Conservation (phyloP, 148 eudicot genomes). For the Selenicereus undatus region DNA sequence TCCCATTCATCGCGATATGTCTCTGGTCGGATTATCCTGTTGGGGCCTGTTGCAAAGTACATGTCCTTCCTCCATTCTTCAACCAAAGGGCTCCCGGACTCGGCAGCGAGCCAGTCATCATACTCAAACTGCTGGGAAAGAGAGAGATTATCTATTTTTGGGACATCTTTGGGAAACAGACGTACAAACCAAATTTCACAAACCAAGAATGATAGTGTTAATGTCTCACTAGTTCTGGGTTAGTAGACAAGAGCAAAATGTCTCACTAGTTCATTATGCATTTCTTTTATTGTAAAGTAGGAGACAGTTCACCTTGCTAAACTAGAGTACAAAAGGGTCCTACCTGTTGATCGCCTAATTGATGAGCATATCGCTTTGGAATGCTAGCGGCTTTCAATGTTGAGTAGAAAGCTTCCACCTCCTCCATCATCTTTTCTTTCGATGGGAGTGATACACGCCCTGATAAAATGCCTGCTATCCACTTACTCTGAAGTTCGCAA, state of each 20-base stretch:
- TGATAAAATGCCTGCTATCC: slow-evolving; percentile 82
- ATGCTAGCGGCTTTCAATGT: slow-evolving; percentile 51
- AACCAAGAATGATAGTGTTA: too few species aligned
- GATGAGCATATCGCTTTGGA: slow-evolving; percentile 80
- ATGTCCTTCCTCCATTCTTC: slow-evolving; percentile 92
- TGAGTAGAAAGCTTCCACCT: slow-evolving; percentile 59
- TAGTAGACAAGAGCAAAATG: too few species aligned
- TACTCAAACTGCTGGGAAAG: slow-evolving; percentile 59
- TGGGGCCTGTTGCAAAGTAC: slow-evolving; percentile 33
- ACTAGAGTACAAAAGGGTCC: not conserved
- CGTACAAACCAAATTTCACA: too few species aligned
- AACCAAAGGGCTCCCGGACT: slow-evolving; percentile 37
- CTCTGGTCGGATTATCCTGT: slow-evolving; percentile 41
- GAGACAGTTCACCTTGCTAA: not conserved
- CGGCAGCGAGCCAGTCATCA: slow-evolving; percentile 69
- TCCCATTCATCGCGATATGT: slow-evolving; percentile 85
- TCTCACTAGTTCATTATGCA: too few species aligned
- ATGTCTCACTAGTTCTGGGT: too few species aligned
- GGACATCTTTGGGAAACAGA: too few species aligned
- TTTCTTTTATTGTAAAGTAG: too few species aligned
- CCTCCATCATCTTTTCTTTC: slow-evolving; percentile 62
- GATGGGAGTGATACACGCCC: slow-evolving; percentile 65
- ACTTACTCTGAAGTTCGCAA: slow-evolving; percentile 78
- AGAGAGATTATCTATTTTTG: not conserved
- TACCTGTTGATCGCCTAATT: slow-evolving; percentile 52